These are phyloP conservation scores for Marchantia paleacea DNA, from an alignment of 225 moss, liverwort and hornwort genomes.

Conservation along the genomic window DNA sequence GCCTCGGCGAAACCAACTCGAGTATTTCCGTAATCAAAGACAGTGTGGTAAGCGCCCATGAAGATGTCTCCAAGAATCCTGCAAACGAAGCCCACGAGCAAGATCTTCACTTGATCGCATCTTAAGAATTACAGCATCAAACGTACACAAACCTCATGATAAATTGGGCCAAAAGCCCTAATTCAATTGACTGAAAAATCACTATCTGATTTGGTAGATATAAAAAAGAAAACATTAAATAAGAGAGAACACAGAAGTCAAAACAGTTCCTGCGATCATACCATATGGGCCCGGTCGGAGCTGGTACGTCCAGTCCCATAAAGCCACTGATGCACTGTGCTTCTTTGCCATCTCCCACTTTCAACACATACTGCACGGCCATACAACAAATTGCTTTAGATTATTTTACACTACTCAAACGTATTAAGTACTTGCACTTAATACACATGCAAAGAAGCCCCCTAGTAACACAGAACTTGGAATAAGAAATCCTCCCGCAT, in stretches of 20 bases:
- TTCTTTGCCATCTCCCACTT: constrained; percentile 72
- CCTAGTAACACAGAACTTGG: too few relatives aligned
- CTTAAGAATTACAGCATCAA: too few relatives aligned
- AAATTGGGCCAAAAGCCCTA: too few relatives aligned
- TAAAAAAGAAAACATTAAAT: too few relatives aligned
- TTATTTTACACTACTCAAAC: too few relatives aligned
- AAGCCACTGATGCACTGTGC: constrained; percentile 95
- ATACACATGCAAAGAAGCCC: too few relatives aligned
- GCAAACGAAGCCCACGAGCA: constrained; percentile 15
- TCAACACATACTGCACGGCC: constrained; percentile 61
- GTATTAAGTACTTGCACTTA: too few relatives aligned
- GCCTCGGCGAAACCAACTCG: constrained; percentile 73
- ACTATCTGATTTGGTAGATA: too few relatives aligned
- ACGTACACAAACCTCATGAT: too few relatives aligned
- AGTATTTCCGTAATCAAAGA: constrained; percentile 85
- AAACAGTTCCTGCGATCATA: constrained; percentile 18
- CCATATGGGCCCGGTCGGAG: constrained; percentile 86
- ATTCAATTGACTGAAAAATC: background rate
- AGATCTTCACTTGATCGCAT: background rate
- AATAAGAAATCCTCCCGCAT: too few relatives aligned
- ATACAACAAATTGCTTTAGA: background rate
- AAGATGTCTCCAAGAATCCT: constrained; percentile 94
- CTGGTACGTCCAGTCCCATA: constrained; percentile 73
- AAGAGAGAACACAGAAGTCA: too few relatives aligned
- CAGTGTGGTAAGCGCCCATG: constrained; percentile 88